A percentile compares a stretch with the other conserved stretches of the same genome.
phyloP scores from a whole-genome alignment of 441 rosid genomes.

The Gossypium davidsonii region DNA sequence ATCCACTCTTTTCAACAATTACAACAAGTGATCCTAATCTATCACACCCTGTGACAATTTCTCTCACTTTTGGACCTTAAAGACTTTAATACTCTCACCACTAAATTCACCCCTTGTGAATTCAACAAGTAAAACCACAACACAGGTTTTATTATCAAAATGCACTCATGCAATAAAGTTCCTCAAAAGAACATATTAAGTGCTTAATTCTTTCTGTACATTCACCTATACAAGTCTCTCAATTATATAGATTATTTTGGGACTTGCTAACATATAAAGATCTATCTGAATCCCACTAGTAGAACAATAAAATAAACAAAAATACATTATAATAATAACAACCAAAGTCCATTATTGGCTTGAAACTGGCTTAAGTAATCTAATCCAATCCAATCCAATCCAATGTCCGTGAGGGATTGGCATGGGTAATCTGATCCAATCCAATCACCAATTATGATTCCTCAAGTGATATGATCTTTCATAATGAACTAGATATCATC shows the following conservation, averaged over 20 bases:
- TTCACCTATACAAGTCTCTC: not conserved
- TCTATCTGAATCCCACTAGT: not conserved
- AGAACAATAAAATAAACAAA: not conserved
- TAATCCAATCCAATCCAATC: not conserved
- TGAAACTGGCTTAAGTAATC: not conserved
- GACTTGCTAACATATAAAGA: not conserved
- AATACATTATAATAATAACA: not conserved
- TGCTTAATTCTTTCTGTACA: not conserved
- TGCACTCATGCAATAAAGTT: not conserved
- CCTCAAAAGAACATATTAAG: not conserved
- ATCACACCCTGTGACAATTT: too few species aligned
- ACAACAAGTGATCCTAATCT: not conserved
- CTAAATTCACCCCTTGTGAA: not conserved
- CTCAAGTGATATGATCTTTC: not conserved
- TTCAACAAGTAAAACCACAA: not conserved
- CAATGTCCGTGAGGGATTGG: not conserved
- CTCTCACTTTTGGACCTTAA: not conserved
- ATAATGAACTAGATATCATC: not conserved
- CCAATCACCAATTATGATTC: not conserved
- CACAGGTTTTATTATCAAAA: not conserved
- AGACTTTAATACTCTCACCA: not conserved
- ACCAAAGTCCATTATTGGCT: not conserved
- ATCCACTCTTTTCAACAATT: not conserved
- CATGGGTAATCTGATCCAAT: not conserved
- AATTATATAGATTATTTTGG: not conserved